A percentile compares a stretch with the other conserved stretches of the same genome.
phyloP scores from a whole-genome alignment of 495 filamentous ascomycete species.

The Hyaloscypha variabilis region DNA sequence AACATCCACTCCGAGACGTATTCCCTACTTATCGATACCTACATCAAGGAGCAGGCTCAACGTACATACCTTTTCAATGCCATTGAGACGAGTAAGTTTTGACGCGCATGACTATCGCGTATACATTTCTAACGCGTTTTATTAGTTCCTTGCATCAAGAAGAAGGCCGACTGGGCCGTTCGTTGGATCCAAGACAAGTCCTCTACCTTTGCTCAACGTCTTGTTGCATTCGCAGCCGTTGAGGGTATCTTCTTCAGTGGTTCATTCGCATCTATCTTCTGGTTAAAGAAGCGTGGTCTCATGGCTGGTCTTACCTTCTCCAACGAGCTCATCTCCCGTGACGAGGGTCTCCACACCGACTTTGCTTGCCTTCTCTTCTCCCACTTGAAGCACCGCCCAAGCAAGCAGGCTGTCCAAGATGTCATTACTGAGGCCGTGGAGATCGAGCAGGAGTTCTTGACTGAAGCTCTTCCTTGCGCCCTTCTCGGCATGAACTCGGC shows the following conservation, averaged over 20 bases:
- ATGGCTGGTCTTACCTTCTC: constrained; percentile 99
- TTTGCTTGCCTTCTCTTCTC: constrained; percentile 97
- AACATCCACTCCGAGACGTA: constrained; percentile 99
- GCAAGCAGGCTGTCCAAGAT: constrained; percentile 74
- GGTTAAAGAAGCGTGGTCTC: constrained; percentile 99
- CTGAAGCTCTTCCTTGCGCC: constrained; percentile 87
- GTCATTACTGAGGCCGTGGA: constrained; percentile 92
- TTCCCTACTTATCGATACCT: constrained; percentile 98
- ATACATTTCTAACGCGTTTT: constrained; percentile 25
- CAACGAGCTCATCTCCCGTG: constrained; percentile 99
- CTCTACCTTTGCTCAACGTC: constrained; percentile 92
- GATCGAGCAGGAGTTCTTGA: constrained; percentile 98
- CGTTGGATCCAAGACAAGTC: constrained; percentile 90
- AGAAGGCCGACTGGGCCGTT: constrained; percentile 98
- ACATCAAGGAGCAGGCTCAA: constrained; percentile 98
- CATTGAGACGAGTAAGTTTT: constrained; percentile 85
- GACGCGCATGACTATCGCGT: background rate
- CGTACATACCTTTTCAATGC: constrained; percentile 95
- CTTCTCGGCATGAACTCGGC: constrained; percentile 97
- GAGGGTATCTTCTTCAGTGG: constrained; percentile 99
- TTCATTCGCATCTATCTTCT: constrained; percentile 99
- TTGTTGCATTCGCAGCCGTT: constrained; percentile 96
- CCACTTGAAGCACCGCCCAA: constrained; percentile 89
- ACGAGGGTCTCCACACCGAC: constrained; percentile 99
- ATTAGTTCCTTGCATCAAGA: constrained; percentile 87